Evolutionary conservation across 2,329 filamentous ascomycete species (phyloP), one percentile per base, ranked within the genome.

Genomic region (Sphaerulina musiva): DNA sequence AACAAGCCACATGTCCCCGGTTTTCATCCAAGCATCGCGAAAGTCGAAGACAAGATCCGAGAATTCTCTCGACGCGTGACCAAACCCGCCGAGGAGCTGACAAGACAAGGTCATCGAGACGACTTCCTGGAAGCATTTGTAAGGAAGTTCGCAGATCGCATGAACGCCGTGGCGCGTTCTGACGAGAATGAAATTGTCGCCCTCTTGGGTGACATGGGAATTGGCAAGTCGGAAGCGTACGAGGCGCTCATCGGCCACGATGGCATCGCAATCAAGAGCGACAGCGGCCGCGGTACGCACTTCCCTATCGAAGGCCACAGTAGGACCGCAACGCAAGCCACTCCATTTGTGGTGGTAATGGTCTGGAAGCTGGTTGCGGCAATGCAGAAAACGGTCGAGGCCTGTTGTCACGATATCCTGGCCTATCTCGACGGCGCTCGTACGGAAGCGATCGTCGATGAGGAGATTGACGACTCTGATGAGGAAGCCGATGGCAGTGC

Each of bases 281-380:
- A 45, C 4, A 45, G 38, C 4, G 50, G 48, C 2, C 53, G 54
- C 2, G 53, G 56, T 6, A 57, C 55, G 3, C 46, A 55, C 29
- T 51, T 57, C 17, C 48, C 56, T 2, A 50, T 55, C 26, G 54
- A 59, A 41, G 54, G 51, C 38, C 44, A 32, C 26, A 26, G 43
- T 23, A 20, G n/a, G 23, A 44, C 31, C n/a, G 4, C 14, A 6
- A 10, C n/a, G 6, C 56, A 55, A 47, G 42, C 12, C 8, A 12
- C 49, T 6, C n/a, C 12, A 6, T 56, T 48, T 17, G 11, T 41
- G 11, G 48, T 52, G 7, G 40, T 29, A 3, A 17, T 45, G 8
- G 9, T 42, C 20, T 54, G 43, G 46, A 50, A 50, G 11, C 17
- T 38, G 7, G 4, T 20, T 4, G 4, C 11, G 4, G 14, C 36